phyloP scores from a whole-genome alignment of 75 land plant genomes.

The Cupressus sempervirens region DNA sequence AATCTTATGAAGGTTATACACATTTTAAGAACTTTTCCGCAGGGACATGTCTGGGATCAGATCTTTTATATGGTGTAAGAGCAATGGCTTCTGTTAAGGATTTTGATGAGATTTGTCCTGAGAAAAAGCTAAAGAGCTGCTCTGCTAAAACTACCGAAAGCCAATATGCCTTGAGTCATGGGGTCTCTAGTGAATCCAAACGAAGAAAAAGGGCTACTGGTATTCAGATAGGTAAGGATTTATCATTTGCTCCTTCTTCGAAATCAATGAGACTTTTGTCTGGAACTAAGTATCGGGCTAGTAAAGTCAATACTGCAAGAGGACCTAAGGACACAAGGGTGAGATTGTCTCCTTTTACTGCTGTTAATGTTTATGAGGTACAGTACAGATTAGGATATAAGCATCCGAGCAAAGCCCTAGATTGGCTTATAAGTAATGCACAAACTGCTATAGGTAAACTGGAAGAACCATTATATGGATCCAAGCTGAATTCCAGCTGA shows the following conservation, averaged over 20 bases:
- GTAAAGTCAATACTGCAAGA: conserved; percentile 35
- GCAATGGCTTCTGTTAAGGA: no score
- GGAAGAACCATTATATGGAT: not conserved
- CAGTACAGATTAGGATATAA: conserved; percentile 28
- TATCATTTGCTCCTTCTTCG: not conserved
- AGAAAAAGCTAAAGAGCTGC: no score
- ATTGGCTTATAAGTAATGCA: conserved; percentile 33
- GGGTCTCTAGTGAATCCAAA: not conserved
- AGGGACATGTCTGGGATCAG: no score
- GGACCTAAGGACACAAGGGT: conserved; percentile 33
- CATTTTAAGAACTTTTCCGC: no score
- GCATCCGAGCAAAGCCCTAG: conserved; percentile 39
- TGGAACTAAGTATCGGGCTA: conserved; percentile 25
- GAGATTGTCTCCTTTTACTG: conserved; percentile 32
- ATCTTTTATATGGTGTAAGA: no score
- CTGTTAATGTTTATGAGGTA: conserved; percentile 28
- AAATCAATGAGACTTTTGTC: conserved; percentile 10
- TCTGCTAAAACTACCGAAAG: no score
- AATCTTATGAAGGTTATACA: no score
- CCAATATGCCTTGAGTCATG: no score
- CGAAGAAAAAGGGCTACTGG: not conserved
- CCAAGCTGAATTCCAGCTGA: not conserved
- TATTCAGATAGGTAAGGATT: no score
- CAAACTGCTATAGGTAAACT: conserved; percentile 27
- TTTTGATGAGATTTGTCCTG: no score